Percentiles rank a stretch among this genome's conserved stretches.
These are phyloP conservation scores for Spathaspora sp. DNA, from an alignment of 1,139 yeast species.

Conservation along the genomic window DNA sequence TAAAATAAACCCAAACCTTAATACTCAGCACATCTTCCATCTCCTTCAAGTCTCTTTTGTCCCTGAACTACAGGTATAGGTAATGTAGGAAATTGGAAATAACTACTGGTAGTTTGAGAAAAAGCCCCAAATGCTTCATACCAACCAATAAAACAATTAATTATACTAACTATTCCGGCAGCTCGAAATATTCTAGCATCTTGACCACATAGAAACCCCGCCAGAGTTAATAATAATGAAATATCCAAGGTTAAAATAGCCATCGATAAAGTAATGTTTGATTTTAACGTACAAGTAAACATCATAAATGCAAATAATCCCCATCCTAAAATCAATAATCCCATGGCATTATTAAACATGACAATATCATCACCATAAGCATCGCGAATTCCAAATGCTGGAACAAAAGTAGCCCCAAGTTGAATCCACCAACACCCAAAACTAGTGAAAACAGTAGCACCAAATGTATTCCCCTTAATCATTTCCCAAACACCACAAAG, in stretches of 20 bases:
- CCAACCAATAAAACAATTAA: constrained; percentile 42
- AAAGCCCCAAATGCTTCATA: constrained; percentile 40
- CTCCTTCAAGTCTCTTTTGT: background rate
- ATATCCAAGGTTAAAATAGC: constrained; percentile 35
- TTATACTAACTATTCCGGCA: constrained; percentile 44
- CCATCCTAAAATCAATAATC: constrained; percentile 45
- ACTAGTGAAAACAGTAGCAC: constrained; percentile 39
- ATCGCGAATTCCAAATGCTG: constrained; percentile 50
- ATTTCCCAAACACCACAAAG: constrained; percentile 55
- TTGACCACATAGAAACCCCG: constrained; percentile 34
- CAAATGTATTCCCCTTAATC: constrained; percentile 36
- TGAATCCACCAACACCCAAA: constrained; percentile 46
- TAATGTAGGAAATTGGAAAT: constrained; percentile 17
- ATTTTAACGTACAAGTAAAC: constrained; percentile 39
- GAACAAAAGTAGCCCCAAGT: constrained; percentile 33
- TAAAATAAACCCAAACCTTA: background rate
- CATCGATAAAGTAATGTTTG: constrained; percentile 39
- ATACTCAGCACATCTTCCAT: constrained; percentile 4
- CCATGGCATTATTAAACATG: constrained; percentile 34
- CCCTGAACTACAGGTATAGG: constrained; percentile 5
- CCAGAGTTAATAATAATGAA: constrained; percentile 42
- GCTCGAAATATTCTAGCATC: constrained; percentile 29
- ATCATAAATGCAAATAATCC: constrained; percentile 42
- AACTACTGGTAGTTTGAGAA: constrained; percentile 29
- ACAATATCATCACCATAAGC: constrained; percentile 48